Evolutionary conservation across 2,329 filamentous ascomycete genomes (phyloP).

Genomic region (Aureobasidium leucospermi): DNA sequence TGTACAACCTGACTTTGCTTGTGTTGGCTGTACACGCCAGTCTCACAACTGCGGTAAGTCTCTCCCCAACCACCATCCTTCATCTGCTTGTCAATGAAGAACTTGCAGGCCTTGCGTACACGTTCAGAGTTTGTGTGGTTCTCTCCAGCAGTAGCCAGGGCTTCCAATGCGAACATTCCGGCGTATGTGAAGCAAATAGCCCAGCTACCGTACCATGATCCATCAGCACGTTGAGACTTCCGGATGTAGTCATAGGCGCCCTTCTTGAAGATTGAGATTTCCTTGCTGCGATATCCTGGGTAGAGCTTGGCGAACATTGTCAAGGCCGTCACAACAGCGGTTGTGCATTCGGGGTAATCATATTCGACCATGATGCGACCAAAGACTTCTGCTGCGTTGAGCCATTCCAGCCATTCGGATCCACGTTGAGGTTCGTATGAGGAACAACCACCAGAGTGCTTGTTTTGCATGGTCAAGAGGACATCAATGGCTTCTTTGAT

Average conservation of each 20-base stretch:
- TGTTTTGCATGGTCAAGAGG: constrained; percentile 83
- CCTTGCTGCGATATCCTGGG: constrained; percentile 67
- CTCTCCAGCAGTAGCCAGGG: constrained; percentile 73
- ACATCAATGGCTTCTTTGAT: constrained; percentile 87
- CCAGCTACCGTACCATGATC: constrained; percentile 98
- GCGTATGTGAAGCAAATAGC: constrained; percentile 98
- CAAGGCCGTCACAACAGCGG: constrained; percentile 82
- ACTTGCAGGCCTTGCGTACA: constrained; percentile 71
- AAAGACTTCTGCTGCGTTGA: constrained; percentile 96
- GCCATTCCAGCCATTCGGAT: constrained; percentile 67
- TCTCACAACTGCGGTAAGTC: constrained; percentile 81
- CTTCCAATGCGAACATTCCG: constrained; percentile 91
- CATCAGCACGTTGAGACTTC: constrained; percentile 66
- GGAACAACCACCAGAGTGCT: constrained; percentile 67
- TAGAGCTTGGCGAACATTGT: constrained; percentile 74
- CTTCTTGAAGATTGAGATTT: constrained; percentile 66
- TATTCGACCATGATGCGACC: constrained; percentile 98
- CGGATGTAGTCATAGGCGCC: constrained; percentile 79
- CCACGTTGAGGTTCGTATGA: constrained; percentile 84
- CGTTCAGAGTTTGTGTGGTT: constrained; percentile 66
- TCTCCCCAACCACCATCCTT: constrained; percentile 95
- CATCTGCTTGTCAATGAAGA: constrained; percentile 76
- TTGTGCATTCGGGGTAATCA: constrained; percentile 96
- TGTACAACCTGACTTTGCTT: constrained; percentile 82
- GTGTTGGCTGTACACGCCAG: constrained; percentile 67